Conservation (phyloP, 306 rosid species). For the Parietaria judaica region DNA sequence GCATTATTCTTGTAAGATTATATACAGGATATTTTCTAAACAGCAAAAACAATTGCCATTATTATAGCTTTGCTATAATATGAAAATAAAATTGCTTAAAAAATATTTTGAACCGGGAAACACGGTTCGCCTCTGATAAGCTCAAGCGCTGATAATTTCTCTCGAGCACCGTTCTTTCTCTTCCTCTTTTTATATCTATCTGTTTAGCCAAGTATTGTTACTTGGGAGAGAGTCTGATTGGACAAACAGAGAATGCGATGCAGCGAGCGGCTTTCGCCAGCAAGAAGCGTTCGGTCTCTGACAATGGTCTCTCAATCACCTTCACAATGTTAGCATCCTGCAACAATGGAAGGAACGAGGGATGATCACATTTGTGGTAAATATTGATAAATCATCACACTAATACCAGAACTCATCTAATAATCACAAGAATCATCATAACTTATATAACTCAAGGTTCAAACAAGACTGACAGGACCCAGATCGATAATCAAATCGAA, state of each 20-base stretch:
- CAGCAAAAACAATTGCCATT: no score
- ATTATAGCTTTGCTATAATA: no score
- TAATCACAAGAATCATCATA: no score
- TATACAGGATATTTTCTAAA: not conserved
- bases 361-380: slow-evolving; percentile 1
- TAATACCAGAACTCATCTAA: no score
- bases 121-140: not conserved
- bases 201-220: slow-evolving; percentile 41
- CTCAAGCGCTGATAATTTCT: not conserved
- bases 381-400: no score
- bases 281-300: slow-evolving; percentile 76
- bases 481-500: no score
- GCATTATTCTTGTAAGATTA: slow-evolving; percentile 1
- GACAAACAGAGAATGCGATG: slow-evolving; percentile 79
- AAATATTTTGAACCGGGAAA: slow-evolving; percentile 1
- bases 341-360: not conserved
- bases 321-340: slow-evolving; percentile 81
- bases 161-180: slow-evolving; percentile 2
- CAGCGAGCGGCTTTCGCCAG: slow-evolving; percentile 98
- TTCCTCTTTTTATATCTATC: not conserved
- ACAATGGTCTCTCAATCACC: slow-evolving; percentile 91
- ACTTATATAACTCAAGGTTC: no score
- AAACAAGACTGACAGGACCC: not conserved
- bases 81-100: no score
- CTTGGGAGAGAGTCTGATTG: slow-evolving; percentile 61